phyloP scores from a whole-genome alignment of 2,329 filamentous ascomycete species.

The Alternaria postmessia region DNA sequence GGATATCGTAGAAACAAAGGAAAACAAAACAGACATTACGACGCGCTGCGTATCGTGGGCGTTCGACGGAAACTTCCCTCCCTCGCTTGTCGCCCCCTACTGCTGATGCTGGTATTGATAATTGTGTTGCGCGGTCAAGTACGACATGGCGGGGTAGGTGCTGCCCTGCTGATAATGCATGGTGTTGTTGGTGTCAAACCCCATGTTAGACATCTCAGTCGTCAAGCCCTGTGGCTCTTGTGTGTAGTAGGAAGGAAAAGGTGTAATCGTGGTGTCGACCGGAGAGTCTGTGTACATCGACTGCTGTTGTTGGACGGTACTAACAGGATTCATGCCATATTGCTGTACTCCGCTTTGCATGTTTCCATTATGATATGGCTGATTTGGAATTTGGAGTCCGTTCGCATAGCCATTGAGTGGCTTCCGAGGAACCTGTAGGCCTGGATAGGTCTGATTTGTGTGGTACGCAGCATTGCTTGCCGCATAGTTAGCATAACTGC shows the following conservation, averaged over 20 bases:
- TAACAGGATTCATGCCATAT: constrained; percentile 41
- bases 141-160: constrained; percentile 46
- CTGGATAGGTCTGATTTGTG: constrained; percentile 46
- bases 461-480: constrained; percentile 29
- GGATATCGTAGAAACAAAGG: constrained; percentile 18
- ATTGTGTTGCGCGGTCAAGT: constrained; percentile 41
- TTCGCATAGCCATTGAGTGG: constrained; percentile 40
- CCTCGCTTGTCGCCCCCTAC: constrained; percentile 16
- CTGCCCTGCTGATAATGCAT: constrained; percentile 43
- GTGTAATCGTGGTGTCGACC: constrained; percentile 42
- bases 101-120: constrained; percentile 41
- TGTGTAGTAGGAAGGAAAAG: constrained; percentile 44
- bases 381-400: constrained; percentile 39
- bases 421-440: constrained; percentile 42
- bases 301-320: constrained; percentile 40
- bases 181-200: constrained; percentile 35
- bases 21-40: constrained; percentile 1
- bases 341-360: constrained; percentile 33
- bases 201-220: constrained; percentile 32
- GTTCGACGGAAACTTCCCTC: not conserved
- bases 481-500: constrained; percentile 32
- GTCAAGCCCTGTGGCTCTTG: constrained; percentile 41
- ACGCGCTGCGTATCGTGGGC: not conserved
- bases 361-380: constrained; percentile 37
- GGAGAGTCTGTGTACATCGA: constrained; percentile 49